Evolutionary conservation across 257 asterid species (phyloP).

Genomic region (Fraxinus pennsylvanica): DNA sequence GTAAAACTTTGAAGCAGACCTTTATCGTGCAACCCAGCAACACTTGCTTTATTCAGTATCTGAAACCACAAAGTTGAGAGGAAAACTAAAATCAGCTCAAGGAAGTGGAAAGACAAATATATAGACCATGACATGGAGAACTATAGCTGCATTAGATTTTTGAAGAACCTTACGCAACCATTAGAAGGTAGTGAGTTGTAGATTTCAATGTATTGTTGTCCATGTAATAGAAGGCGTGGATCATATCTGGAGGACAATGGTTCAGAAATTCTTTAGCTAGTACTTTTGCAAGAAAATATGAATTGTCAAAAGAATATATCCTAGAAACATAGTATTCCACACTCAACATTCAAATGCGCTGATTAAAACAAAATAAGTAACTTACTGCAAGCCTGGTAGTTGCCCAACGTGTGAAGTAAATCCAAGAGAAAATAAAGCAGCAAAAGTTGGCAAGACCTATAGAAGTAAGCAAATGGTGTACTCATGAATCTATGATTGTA

Average conservation of each 20-base stretch:
- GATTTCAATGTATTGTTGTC: slow-evolving; percentile 83
- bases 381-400: slow-evolving; percentile 72
- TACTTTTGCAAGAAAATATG: slow-evolving; percentile 10
- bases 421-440: slow-evolving; percentile 56
- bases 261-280: slow-evolving; percentile 20
- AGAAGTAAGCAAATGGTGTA: background rate
- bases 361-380: slow-evolving; percentile 10
- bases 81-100: slow-evolving; percentile 18
- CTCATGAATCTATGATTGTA: background rate
- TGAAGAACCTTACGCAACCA: slow-evolving; percentile 63
- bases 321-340: background rate
- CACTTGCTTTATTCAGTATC: slow-evolving; percentile 61
- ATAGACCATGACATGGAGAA: slow-evolving; percentile 6
- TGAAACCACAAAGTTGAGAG: slow-evolving; percentile 41
- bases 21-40: slow-evolving; percentile 89
- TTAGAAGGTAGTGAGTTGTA: slow-evolving; percentile 82
- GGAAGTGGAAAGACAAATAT: slow-evolving; percentile 17
- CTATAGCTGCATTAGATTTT: slow-evolving; percentile 14
- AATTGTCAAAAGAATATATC: slow-evolving; percentile 1
- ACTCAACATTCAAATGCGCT: background rate
- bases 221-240: slow-evolving; percentile 82
- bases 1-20: slow-evolving; percentile 47
- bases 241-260: slow-evolving; percentile 54
- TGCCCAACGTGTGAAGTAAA: slow-evolving; percentile 32
- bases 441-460: slow-evolving; percentile 90